Evolutionary conservation across 202 grass and related monocot genomes (phyloP), one percentile per base, ranked within the genome.

Genomic region (Dendrocalamus latiflorus): DNA sequence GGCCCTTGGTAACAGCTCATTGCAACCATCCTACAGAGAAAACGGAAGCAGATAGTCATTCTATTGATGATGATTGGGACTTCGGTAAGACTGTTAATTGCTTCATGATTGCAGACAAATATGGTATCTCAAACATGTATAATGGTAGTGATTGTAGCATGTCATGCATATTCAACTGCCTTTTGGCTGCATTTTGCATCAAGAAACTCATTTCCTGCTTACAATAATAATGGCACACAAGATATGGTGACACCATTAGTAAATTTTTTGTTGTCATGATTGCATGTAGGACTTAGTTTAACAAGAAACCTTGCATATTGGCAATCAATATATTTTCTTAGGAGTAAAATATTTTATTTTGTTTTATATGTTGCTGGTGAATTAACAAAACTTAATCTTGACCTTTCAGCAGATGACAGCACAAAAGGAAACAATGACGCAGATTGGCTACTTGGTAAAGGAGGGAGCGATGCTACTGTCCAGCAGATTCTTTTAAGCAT

Each of bases 401-500:
- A 43, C 12, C 47, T 58, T 89, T 72, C 82, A 93, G 91, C 68
- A 37, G 96, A 98, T 80, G 87, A 95, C 51, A 90, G 80, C 71
- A 87, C 80, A 14, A 95, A 79, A 84, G 89, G 85, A 55, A 93
- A 89, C 43, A 89, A 92, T 34, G 91, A 92, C 34, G 78, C 89
- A 24, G 83, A 98, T 57, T 98, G 93, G 93, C 77, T 98, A 70
- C 90, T 89, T 84, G 89, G 86, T 77, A 88, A 88, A 67, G 80
- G 83, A 70, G 72, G 65, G 25, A 87, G 65, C 33, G 93, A 93
- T 88, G 45, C 58, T 79, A 78, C 81, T 74, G 59, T 90, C 6
- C 87, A 95, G 82, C 86, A 89, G 43, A 84, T 98, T 80, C 93
- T 98, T 86, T 72, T 90, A 82, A 93, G 79, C 77, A 95, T 95